phyloP scores from a whole-genome alignment of 1,139 yeast genomes.

The Nadsonia starkeyi-henricii region DNA sequence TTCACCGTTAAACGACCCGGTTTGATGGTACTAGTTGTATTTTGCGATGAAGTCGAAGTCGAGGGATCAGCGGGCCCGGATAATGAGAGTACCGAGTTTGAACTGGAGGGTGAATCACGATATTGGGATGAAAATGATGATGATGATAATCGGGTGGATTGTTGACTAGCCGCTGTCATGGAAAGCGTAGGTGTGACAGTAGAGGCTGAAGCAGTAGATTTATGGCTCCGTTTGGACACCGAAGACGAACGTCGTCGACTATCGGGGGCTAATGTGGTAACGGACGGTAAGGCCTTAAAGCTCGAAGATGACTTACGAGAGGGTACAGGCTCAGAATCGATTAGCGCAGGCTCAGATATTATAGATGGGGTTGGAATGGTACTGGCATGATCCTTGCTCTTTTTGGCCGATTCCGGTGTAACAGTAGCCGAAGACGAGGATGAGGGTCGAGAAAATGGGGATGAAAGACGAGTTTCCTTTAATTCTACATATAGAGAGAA shows the following conservation, averaged over 20 bases:
- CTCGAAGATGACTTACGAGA: neutral
- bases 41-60: no score
- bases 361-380: conserved; percentile 1
- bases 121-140: neutral
- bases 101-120: neutral
- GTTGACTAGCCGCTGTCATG: no score
- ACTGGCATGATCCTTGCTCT: conserved; percentile 2
- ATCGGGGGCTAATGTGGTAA: conserved; percentile 4
- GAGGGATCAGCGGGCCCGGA: neutral
- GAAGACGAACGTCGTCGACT: conserved; percentile 2
- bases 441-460: conserved; percentile 4
- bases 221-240: conserved; percentile 5
- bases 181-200: no score
- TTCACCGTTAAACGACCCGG: no score
- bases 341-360: no score
- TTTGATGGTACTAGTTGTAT: no score
- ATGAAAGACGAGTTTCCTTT: conserved; percentile 4
- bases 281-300: neutral
- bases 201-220: no score
- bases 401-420: conserved; percentile 2
- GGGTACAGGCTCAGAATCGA: no score
- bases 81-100: no score
- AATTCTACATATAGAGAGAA: conserved; percentile 2
- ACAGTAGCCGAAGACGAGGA: conserved; percentile 6
- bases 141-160: neutral